A percentile compares a stretch with the other conserved stretches of the same genome.
These are phyloP conservation scores for Rhodotorula sp. DNA, from an alignment of 1,284 basidiomycete genomes.

Conservation along the genomic window DNA sequence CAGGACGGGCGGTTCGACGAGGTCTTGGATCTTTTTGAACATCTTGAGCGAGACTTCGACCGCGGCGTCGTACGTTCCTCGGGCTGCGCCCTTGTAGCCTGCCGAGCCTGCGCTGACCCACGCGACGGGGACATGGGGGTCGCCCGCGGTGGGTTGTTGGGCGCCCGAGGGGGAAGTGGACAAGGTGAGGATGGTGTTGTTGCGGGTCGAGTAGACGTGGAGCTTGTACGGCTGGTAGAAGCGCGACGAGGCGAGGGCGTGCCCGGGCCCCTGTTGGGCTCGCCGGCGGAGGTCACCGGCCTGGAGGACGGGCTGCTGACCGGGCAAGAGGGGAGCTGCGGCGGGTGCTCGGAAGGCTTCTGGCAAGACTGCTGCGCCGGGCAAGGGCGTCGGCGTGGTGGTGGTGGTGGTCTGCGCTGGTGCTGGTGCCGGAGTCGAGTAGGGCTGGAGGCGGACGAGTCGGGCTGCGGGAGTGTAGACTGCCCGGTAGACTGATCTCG, in stretches of 20 bases:
- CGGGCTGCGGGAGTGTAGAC: neutral
- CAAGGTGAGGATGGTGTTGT: slow-evolving; percentile 54
- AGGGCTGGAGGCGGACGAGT: neutral
- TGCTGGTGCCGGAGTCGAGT: neutral
- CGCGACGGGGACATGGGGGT: slow-evolving; percentile 34
- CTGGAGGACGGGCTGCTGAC: neutral
- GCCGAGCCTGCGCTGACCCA: slow-evolving; percentile 43
- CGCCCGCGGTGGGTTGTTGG: neutral
- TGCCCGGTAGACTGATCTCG: neutral
- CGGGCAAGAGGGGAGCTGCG: neutral
- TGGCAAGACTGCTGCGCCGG: slow-evolving; percentile 22
- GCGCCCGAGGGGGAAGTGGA: slow-evolving; percentile 41
- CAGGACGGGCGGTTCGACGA: slow-evolving; percentile 31
- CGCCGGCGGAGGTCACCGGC: neutral
- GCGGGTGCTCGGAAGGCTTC: slow-evolving; percentile 27
- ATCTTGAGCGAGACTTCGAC: slow-evolving; percentile 49
- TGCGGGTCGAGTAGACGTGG: slow-evolving; percentile 50
- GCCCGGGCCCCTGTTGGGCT: neutral
- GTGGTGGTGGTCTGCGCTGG: neutral
- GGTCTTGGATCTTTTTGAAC: slow-evolving; percentile 48
- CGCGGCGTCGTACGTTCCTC: slow-evolving; percentile 52
- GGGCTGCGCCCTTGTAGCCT: slow-evolving; percentile 51
- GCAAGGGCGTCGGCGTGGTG: slow-evolving; percentile 1
- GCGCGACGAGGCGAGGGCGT: neutral
- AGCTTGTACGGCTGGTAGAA: slow-evolving; percentile 45